Base-by-base conservation (phyloP, 2,329 filamentous ascomycete genomes). In the Iodosphaeria phyllophila region DNA sequence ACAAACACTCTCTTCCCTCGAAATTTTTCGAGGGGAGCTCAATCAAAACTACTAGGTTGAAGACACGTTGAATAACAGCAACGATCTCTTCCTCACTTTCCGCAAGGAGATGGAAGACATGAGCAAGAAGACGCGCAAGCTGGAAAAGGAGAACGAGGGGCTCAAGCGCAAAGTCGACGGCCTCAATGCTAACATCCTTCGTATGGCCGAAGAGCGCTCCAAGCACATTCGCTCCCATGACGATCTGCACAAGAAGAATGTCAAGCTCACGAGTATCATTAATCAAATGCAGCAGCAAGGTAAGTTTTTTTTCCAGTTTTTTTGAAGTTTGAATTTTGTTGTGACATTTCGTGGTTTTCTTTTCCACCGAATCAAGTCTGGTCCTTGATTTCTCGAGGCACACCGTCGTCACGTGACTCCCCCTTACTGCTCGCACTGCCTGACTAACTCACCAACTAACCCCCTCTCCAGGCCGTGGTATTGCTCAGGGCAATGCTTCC, bases 61-160 rank as follows among this genome's bases (percentile, higher is more conserved):
- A 64, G 89, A 95, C 52, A 95, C 86, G 18, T 65, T 95, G 25
- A 95, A 93, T 54, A 95, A 93, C 47, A 92, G 82, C 51, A 95
- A 95, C 56, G 89, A 95, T 47, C 60, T 95, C 27, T 95, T 95
- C 51, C 59, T 93, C 37, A 93, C 89, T 1, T 95, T 95, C 53
- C 71, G 86, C 27, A 93, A 92, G 55, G 89, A 95, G 52, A 95
- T 95, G 84, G 89, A 95, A 52, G 89, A 95, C 44, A 95, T 95
- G 84, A 92, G 84, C 1, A 93, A 93, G 57, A 95, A 95, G 57
- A 92, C 86, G 5, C 93, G 93, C 52, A 74, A 83, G 14, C 60
- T 98, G 26, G 89, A 98, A 49, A 92, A 92, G 52, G 89, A 98
- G 44, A 95, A 98, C 41, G 75, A 89, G 39, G 75, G 69, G 11